Evolutionary conservation across 2,329 filamentous ascomycete species (phyloP), one percentile per base, ranked within the genome.

Genomic region (Amphichorda felina): DNA sequence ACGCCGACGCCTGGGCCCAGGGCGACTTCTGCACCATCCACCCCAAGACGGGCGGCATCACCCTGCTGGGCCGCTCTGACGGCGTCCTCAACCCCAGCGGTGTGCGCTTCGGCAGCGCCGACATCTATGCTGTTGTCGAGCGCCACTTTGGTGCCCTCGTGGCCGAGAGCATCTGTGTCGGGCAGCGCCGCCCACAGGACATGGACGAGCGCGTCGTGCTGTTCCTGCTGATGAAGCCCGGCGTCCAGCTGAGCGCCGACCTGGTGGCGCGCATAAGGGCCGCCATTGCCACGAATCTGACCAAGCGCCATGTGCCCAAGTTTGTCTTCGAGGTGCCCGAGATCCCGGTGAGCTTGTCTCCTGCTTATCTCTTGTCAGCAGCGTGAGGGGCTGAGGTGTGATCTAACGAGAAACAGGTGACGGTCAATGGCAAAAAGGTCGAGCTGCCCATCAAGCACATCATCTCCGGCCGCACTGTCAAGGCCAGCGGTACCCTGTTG

Each of bases 381-480:
- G n/a, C n/a, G n/a, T n/a, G n/a, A n/a, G n/a, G n/a, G n/a, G 30
- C 24, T 30, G 7, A 14, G 13, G 9, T 11, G 4, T 24, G 15
- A 10, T 9, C 8, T 24, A 17, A 15, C 14, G n/a, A 86, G 76
- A 82, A n/a, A n/a, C n/a, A n/a, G n/a, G n/a, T 78, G 0, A 91
- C 84, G 0, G 76, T 91, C 42, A 91, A 89, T 50, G 57, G 84
- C 34, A 91, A 91, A 54, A 91, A 91, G 55, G 84, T 91, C 4
- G 84, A 91, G 53, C 48, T 91, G 35, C 83, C 83, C 0, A 80
- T 91, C 21, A 91, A 91, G 60, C 79, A 84, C 50, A 91, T 91
- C 42, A 78, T 91, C 1, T 85, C 74, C 0, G 84, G 84, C 0
- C 75, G 77, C 45, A 72, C 61, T 17, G 72, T 91, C 50, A 85